Evolutionary conservation across 2,329 filamentous ascomycete species (phyloP).

Genomic region (Cordyceps pruinosa): DNA sequence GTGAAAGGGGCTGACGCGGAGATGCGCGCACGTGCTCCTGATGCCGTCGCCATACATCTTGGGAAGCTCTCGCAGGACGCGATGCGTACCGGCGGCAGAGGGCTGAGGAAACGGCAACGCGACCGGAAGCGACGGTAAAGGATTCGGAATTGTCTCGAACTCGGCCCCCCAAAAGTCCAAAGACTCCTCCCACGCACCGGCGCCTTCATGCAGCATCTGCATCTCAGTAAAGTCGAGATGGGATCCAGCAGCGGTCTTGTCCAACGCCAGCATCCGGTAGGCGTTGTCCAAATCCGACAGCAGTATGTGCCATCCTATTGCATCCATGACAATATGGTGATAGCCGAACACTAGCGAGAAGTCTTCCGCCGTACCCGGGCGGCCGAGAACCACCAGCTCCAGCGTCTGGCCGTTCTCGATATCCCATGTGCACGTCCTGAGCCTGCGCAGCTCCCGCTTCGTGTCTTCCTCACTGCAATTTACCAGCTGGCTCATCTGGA

Average conservation of each 20-base stretch:
- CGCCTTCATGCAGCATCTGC: slow-evolving; percentile 24
- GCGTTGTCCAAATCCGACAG: slow-evolving; percentile 36
- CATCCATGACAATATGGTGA: slow-evolving; percentile 47
- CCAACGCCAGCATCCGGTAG: slow-evolving; percentile 23
- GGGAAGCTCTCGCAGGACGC: slow-evolving; percentile 10
- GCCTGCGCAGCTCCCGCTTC: slow-evolving; percentile 24
- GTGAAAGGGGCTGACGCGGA: slow-evolving; percentile 31
- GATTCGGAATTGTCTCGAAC: slow-evolving; percentile 17
- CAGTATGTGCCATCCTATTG: slow-evolving; percentile 36
- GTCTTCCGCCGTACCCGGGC: slow-evolving; percentile 20
- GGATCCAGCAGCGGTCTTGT: not conserved
- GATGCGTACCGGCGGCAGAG: slow-evolving; percentile 15
- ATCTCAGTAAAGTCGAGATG: slow-evolving; percentile 25
- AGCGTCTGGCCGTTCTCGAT: slow-evolving; percentile 27
- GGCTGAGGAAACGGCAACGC: not conserved
- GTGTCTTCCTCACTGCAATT: slow-evolving; percentile 19
- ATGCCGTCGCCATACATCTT: slow-evolving; percentile 13
- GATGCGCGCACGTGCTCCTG: slow-evolving; percentile 15
- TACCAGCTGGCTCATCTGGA: slow-evolving; percentile 22
- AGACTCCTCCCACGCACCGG: slow-evolving; percentile 22
- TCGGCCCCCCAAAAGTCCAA: slow-evolving; percentile 28
- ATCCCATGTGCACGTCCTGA: slow-evolving; percentile 26
- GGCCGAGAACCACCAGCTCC: slow-evolving; percentile 26
- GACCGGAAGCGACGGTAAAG: slow-evolving; percentile 26
- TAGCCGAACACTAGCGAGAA: slow-evolving; percentile 37